These are phyloP conservation scores for Ochetophila trinervis DNA, from an alignment of 306 rosid genomes.

Conservation along the genomic window DNA sequence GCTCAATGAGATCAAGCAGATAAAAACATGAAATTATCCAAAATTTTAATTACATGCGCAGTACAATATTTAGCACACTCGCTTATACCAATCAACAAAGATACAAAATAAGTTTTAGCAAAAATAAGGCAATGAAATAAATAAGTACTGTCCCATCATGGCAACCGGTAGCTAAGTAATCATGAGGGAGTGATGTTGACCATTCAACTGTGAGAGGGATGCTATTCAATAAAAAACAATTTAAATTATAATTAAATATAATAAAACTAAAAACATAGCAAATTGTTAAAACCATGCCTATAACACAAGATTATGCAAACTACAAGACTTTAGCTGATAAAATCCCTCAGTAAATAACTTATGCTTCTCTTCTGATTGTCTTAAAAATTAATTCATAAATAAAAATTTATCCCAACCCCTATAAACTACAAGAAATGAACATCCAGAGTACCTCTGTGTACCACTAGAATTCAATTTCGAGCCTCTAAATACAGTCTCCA, in stretches of 20 bases:
- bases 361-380: no score
- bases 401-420: no score
- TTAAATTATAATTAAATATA: constrained; percentile 24
- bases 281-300: background rate
- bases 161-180: constrained; percentile 82
- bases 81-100: background rate
- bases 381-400: no score
- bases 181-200: constrained; percentile 76
- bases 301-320: constrained; percentile 3
- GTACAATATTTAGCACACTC: background rate
- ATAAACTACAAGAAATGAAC: background rate
- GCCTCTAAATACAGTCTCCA: constrained; percentile 78
- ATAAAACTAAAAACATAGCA: background rate
- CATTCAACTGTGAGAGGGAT: constrained; percentile 91
- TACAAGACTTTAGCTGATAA: background rate
- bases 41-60: constrained; percentile 8
- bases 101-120: constrained; percentile 8
- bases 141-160: constrained; percentile 87
- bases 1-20: background rate
- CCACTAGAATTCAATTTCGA: constrained; percentile 61
- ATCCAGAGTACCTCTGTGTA: constrained; percentile 49
- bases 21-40: background rate
- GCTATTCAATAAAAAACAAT: constrained; percentile 43
- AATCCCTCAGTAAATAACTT: background rate
- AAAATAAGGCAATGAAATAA: constrained; percentile 11